Conservation (phyloP, 176 grass and related monocot genomes). For the Alopecurus myosuroides region DNA sequence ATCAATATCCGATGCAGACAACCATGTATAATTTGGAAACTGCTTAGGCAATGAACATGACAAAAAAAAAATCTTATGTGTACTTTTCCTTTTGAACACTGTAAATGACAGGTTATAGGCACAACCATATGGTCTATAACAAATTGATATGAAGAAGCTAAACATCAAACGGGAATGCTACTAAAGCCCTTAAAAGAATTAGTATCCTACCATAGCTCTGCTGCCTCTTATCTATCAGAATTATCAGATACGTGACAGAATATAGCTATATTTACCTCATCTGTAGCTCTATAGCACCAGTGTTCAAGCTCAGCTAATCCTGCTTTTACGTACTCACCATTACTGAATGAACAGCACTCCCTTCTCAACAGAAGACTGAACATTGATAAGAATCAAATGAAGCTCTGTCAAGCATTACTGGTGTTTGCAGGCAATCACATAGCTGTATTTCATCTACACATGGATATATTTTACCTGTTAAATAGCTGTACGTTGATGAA, state of each 20-base stretch:
- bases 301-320: constrained; percentile 98
- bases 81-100: constrained; percentile 4
- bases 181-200: neutral
- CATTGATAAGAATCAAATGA: constrained; percentile 21
- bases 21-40: neutral
- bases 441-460: neutral
- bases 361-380: constrained; percentile 91
- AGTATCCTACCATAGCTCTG: constrained; percentile 7
- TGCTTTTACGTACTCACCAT: constrained; percentile 95
- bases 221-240: constrained; percentile 10
- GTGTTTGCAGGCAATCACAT: neutral
- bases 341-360: constrained; percentile 98
- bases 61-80: neutral
- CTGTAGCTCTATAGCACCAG: constrained; percentile 93
- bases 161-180: neutral
- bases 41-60: neutral
- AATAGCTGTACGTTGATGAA: constrained; percentile 98
- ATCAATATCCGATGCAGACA: neutral
- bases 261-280: constrained; percentile 67
- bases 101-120: neutral
- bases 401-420: constrained; percentile 13
- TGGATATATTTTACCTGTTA: constrained; percentile 70
- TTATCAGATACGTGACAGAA: constrained; percentile 3
- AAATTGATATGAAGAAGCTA: neutral
- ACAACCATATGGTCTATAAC: constrained; percentile 16